Evolutionary conservation across 176 grass and related monocot genomes (phyloP).

Genomic region (Eleusine coracana): DNA sequence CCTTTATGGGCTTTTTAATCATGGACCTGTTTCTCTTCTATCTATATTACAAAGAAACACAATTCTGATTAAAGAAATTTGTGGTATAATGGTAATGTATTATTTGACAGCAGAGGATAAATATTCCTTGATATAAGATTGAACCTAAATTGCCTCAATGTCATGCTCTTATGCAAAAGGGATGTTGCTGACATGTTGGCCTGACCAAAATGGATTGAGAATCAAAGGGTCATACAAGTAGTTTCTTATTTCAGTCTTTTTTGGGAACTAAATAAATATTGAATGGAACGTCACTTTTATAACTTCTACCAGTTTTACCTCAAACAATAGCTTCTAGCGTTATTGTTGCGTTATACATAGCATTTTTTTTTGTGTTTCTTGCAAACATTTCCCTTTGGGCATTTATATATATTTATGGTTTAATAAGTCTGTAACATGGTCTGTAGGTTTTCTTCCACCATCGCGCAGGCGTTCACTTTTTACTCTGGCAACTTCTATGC

Average conservation of each 20-base stretch:
- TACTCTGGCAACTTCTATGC: constrained; percentile 89
- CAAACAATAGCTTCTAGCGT: neutral
- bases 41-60: neutral
- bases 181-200: neutral
- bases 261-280: neutral
- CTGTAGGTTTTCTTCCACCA: constrained; percentile 70
- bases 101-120: neutral
- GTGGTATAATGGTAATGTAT: neutral
- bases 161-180: neutral
- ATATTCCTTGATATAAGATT: neutral
- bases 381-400: constrained; percentile 20
- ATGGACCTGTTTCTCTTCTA: neutral
- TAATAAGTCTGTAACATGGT: constrained; percentile 9
- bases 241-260: neutral
- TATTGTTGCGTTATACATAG: neutral
- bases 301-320: neutral
- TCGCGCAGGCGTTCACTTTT: constrained; percentile 84
- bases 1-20: neutral
- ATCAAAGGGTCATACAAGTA: neutral
- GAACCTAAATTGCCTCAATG: neutral
- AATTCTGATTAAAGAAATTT: neutral
- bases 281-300: neutral
- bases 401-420: constrained; percentile 27
- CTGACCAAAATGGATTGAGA: neutral
- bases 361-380: neutral